Conservation (phyloP, 768 basidiomycete genomes). For the Cystofilobasidium capitatum region DNA sequence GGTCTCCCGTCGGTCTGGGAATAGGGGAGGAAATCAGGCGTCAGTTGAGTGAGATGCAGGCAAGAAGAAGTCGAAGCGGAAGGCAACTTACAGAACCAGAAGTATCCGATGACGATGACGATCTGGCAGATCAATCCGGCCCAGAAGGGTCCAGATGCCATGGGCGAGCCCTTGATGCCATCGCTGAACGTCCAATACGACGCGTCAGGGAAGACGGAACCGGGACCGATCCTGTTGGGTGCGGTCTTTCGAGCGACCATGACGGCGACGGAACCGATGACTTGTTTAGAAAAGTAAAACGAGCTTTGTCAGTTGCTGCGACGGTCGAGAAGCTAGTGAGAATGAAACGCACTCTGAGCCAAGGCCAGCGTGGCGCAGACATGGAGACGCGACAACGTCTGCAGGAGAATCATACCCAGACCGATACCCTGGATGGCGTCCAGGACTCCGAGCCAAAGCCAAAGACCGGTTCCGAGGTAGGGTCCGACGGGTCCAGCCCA, state of each 20-base stretch:
- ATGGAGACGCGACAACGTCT: conserved; percentile 83
- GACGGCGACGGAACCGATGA: conserved; percentile 80
- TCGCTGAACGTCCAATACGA: conserved; percentile 79
- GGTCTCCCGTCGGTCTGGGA: conserved; percentile 24
- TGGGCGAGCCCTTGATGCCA: conserved; percentile 35
- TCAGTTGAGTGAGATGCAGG: neutral
- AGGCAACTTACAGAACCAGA: conserved; percentile 18
- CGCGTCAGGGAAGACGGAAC: conserved; percentile 81
- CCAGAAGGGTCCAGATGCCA: conserved; percentile 26
- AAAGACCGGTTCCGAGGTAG: conserved; percentile 59
- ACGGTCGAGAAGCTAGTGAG: neutral
- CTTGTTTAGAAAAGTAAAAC: neutral
- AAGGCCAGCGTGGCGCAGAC: conserved; percentile 88
- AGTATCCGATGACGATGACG: conserved; percentile 27
- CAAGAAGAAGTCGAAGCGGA: neutral
- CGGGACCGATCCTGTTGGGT: conserved; percentile 79
- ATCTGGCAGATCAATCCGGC: conserved; percentile 26
- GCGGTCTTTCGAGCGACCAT: conserved; percentile 88
- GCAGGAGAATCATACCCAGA: conserved; percentile 62
- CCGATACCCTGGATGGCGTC: conserved; percentile 93
- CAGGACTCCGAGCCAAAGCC: conserved; percentile 91
- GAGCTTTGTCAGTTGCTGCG: neutral
- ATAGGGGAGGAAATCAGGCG: neutral
- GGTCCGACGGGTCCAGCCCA: conserved; percentile 26
- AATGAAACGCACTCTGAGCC: conserved; percentile 48